Conservation (phyloP, 306 rosid genomes). For the Castanopsis chinensis region DNA sequence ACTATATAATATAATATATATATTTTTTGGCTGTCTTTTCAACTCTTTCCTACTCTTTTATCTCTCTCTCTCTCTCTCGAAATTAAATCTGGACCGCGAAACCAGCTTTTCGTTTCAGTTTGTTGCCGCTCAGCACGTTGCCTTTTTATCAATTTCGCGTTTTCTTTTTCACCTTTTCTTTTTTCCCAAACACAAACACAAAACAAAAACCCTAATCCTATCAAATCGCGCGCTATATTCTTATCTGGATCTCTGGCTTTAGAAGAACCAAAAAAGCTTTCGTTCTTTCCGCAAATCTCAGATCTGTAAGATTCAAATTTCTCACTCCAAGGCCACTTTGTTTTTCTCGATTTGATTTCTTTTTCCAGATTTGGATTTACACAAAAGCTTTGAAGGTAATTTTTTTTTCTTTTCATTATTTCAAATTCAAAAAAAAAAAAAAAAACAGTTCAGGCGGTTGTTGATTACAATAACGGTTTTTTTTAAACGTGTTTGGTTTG, state of each 20-base stretch:
- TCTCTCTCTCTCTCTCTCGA: constrained; percentile 38
- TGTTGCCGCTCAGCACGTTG: constrained; percentile 57
- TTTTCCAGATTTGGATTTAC: not conserved
- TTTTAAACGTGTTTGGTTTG: not conserved
- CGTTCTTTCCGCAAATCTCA: constrained; percentile 34
- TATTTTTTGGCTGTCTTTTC: not conserved
- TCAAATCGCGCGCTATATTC: constrained; percentile 9
- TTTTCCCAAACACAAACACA: constrained; percentile 15
- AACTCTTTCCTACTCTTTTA: constrained; percentile 19
- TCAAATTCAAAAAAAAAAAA: not conserved
- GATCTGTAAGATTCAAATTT: constrained; percentile 44
- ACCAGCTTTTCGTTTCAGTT: constrained; percentile 53
- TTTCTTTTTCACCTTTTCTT: not conserved
- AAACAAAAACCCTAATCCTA: constrained; percentile 80
- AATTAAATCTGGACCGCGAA: constrained; percentile 78
- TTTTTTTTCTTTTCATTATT: not conserved
- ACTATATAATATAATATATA: not conserved
- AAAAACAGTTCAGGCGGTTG: constrained; percentile 27
- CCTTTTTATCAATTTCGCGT: not conserved
- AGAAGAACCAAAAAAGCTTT: not conserved
- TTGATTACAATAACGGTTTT: constrained; percentile 2
- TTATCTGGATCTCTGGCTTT: constrained; percentile 20
- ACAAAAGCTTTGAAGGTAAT: constrained; percentile 21
- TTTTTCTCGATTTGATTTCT: constrained; percentile 17
- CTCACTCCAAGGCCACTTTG: constrained; percentile 13